Evolutionary conservation across 371 early-diverging fungal genomes (phyloP).

Genomic region (Zancudomyces culisetae): DNA sequence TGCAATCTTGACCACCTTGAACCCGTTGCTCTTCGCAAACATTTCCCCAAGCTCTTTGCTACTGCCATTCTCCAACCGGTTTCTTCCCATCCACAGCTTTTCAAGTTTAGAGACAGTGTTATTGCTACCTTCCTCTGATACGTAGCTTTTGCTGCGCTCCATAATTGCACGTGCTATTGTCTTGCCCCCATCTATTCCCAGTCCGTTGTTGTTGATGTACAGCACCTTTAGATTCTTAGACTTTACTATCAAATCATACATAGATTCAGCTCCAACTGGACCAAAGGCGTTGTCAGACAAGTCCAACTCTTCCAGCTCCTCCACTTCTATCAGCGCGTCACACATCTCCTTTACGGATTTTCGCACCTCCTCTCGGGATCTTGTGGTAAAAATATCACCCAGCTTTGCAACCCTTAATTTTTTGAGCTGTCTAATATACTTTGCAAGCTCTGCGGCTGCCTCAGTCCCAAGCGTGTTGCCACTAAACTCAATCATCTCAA

Average conservation of each 20-base stretch:
- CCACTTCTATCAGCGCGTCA: conserved; percentile 60
- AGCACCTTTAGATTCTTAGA: conserved; percentile 56
- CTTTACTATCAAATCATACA: conserved; percentile 62
- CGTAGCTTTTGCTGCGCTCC: conserved; percentile 48
- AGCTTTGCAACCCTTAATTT: conserved; percentile 54
- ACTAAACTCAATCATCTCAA: conserved; percentile 49
- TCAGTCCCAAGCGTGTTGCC: conserved; percentile 93
- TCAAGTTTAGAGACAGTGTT: conserved; percentile 43
- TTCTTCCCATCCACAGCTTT: conserved; percentile 76
- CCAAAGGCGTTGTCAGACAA: conserved; percentile 97
- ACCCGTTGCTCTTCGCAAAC: conserved; percentile 46
- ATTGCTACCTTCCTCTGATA: conserved; percentile 27
- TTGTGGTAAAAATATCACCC: conserved; percentile 87
- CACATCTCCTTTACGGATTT: conserved; percentile 60
- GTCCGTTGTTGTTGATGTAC: conserved; percentile 88
- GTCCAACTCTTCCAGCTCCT: conserved; percentile 56
- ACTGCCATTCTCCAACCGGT: conserved; percentile 80
- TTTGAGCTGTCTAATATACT: conserved; percentile 41
- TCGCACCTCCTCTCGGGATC: conserved; percentile 77
- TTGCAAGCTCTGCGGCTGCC: conserved; percentile 65
- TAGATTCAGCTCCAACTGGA: conserved; percentile 76
- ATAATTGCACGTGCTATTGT: conserved; percentile 71
- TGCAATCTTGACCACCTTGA: conserved; percentile 76
- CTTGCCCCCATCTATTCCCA: conserved; percentile 73
- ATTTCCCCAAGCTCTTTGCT: conserved; percentile 54